A percentile compares a stretch with the other conserved stretches of the same genome.
Evolutionary conservation across 2,329 filamentous ascomycete species (phyloP).

Genomic region (Arthrocladium fulminans): DNA sequence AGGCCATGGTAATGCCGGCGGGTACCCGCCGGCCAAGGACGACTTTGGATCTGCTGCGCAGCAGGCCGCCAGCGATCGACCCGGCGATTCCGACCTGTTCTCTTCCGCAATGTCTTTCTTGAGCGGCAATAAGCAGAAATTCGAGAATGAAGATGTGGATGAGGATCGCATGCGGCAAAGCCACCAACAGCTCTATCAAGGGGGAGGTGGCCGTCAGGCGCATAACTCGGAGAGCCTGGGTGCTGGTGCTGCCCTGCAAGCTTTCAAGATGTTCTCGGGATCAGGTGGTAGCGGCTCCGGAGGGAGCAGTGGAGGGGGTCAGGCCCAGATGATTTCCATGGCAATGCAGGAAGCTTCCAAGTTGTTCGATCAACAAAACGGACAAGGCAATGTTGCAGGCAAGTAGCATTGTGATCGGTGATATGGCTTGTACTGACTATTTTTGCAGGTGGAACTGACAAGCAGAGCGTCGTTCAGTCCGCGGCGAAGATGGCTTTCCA

Average conservation of each 20-base stretch:
- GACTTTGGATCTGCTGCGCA: constrained; percentile 48
- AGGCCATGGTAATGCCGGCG: constrained; percentile 24
- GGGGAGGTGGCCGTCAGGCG: constrained; percentile 39
- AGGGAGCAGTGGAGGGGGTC: constrained; percentile 44
- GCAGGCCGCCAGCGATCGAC: constrained; percentile 37
- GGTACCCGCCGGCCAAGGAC: constrained; percentile 44
- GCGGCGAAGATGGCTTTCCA: constrained; percentile 82
- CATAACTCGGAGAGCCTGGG: constrained; percentile 35
- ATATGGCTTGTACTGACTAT: background rate
- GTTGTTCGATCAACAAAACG: constrained; percentile 55
- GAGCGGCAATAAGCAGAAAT: constrained; percentile 43
- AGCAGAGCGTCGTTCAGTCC: constrained; percentile 68
- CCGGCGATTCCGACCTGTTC: constrained; percentile 47
- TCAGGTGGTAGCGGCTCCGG: constrained; percentile 23
- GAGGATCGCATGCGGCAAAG: constrained; percentile 53
- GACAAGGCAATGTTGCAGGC: constrained; percentile 45
- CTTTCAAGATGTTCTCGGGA: constrained; percentile 60
- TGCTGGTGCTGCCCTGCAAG: constrained; percentile 49
- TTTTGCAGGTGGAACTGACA: constrained; percentile 50
- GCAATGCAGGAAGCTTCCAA: constrained; percentile 84
- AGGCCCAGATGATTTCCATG: constrained; percentile 73
- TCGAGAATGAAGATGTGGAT: constrained; percentile 42
- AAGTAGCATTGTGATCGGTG: background rate
- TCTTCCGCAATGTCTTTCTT: constrained; percentile 48
- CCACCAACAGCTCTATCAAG: constrained; percentile 66